These are phyloP conservation scores for Rhodocollybia butyracea DNA, from an alignment of 768 basidiomycete species.

Conservation along the genomic window DNA sequence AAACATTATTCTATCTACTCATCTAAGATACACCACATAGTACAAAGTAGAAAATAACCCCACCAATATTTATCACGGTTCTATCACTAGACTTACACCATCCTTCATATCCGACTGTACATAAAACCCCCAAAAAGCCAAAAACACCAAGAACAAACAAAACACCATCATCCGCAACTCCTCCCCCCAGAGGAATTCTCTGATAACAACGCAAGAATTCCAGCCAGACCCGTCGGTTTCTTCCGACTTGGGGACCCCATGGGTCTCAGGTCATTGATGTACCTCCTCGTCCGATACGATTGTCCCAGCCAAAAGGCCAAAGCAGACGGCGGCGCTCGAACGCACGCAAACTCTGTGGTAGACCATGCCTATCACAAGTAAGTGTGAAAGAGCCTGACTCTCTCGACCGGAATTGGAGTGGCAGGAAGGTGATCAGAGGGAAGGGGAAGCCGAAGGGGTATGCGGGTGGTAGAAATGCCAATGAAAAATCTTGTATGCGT, in stretches of 20 bases:
- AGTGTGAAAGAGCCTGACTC: slow-evolving; percentile 57
- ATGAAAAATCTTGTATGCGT: slow-evolving; percentile 57
- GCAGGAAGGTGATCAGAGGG: slow-evolving; percentile 34
- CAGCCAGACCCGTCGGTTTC: slow-evolving; percentile 37
- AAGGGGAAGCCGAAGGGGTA: slow-evolving; percentile 50
- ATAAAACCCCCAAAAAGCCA: slow-evolving; percentile 50
- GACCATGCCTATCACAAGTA: slow-evolving; percentile 58
- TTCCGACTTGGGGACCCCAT: slow-evolving; percentile 30
- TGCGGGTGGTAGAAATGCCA: slow-evolving; percentile 59
- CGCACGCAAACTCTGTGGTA: slow-evolving; percentile 52
- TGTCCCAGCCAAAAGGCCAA: slow-evolving; percentile 50
- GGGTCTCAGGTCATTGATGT: slow-evolving; percentile 39
- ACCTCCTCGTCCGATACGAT: slow-evolving; percentile 33
- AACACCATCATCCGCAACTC: slow-evolving; percentile 62
- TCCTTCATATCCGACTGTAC: background rate
- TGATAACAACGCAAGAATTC: slow-evolving; percentile 41
- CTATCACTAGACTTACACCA: background rate
- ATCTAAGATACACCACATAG: too few species aligned
- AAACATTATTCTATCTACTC: too few species aligned
- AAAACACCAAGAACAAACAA: slow-evolving; percentile 42
- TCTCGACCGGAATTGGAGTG: slow-evolving; percentile 38
- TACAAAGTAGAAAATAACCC: too few species aligned
- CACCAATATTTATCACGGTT: too few species aligned
- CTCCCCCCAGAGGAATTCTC: slow-evolving; percentile 63
- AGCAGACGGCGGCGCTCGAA: slow-evolving; percentile 44